These are phyloP conservation scores for Podospora appendiculata DNA, from an alignment of 495 filamentous ascomycete species.

Conservation along the genomic window DNA sequence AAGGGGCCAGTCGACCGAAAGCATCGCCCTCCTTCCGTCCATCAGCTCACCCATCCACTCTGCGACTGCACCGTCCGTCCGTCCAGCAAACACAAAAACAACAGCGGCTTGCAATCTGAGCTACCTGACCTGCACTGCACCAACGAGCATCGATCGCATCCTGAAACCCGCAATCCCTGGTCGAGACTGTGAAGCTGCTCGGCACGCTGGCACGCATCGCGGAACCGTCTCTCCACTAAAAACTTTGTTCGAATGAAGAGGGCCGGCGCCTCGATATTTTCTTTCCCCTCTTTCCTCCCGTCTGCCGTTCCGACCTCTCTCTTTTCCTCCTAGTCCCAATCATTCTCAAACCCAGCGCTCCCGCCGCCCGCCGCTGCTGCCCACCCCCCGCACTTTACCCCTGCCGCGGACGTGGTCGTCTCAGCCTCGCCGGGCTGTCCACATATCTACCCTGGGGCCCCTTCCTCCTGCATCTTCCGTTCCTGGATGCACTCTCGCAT, in stretches of 20 bases:
- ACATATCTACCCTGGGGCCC: constrained; percentile 22
- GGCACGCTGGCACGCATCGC: too few relatives aligned
- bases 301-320: constrained; percentile 15
- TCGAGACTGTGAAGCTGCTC: too few relatives aligned
- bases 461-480: constrained; percentile 6
- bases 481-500: constrained; percentile 12
- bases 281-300: constrained; percentile 7
- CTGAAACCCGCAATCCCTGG: too few relatives aligned
- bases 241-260: constrained; percentile 11
- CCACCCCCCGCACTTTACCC: constrained; percentile 23
- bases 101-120: too few relatives aligned
- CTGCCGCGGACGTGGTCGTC: constrained; percentile 20
- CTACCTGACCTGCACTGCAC: too few relatives aligned
- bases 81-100: constrained; percentile 10
- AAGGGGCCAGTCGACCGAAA: background rate
- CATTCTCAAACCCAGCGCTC: constrained; percentile 21
- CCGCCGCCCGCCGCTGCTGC: constrained; percentile 4
- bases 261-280: constrained; percentile 2
- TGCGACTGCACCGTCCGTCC: background rate
- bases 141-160: too few relatives aligned
- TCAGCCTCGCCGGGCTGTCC: constrained; percentile 29
- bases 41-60: constrained; percentile 5
- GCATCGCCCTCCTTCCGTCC: constrained; percentile 9
- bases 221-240: background rate
- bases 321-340: constrained; percentile 19